Percentiles rank a stretch among this genome's conserved stretches.
These are phyloP conservation scores for Iodosphaeria phyllophila DNA, from an alignment of 2,329 filamentous ascomycete species.

Conservation along the genomic window DNA sequence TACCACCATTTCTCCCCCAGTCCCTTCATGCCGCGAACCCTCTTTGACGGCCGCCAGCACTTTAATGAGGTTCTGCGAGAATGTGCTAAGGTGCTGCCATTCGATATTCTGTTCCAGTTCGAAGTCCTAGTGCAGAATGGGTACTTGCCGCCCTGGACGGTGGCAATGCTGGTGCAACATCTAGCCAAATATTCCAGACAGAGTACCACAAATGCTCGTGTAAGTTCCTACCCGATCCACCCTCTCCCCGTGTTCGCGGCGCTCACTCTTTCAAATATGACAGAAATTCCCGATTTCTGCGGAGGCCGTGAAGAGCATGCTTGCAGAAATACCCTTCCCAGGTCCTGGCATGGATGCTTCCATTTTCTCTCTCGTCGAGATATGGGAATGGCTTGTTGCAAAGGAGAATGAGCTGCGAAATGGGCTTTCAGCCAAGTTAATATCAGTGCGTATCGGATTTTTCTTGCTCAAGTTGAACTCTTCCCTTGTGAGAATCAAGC, in stretches of 20 bases:
- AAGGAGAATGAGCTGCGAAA: slow-evolving; percentile 20
- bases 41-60: slow-evolving; percentile 8
- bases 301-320: slow-evolving; percentile 32
- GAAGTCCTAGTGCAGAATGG: slow-evolving; percentile 44
- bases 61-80: slow-evolving; percentile 15
- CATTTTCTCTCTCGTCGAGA: slow-evolving; percentile 14
- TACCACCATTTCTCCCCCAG: slow-evolving; percentile 8
- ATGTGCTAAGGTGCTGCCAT: slow-evolving; percentile 22
- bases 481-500: too few species aligned
- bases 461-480: too few species aligned
- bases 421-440: slow-evolving; percentile 8
- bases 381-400: slow-evolving; percentile 16
- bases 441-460: too few species aligned
- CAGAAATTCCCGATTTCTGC: slow-evolving; percentile 25
- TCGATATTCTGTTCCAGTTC: slow-evolving; percentile 40
- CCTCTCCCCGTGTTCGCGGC: neutral
- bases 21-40: slow-evolving; percentile 4
- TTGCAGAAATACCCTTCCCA: slow-evolving; percentile 31
- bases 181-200: slow-evolving; percentile 13
- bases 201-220: too few species aligned
- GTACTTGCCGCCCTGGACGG: slow-evolving; percentile 35
- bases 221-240: too few species aligned
- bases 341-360: slow-evolving; percentile 27
- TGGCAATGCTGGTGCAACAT: slow-evolving; percentile 23
- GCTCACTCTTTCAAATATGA: slow-evolving; percentile 7